Conservation (phyloP, 257 asterid genomes). For the Solanum sejunctum region DNA sequence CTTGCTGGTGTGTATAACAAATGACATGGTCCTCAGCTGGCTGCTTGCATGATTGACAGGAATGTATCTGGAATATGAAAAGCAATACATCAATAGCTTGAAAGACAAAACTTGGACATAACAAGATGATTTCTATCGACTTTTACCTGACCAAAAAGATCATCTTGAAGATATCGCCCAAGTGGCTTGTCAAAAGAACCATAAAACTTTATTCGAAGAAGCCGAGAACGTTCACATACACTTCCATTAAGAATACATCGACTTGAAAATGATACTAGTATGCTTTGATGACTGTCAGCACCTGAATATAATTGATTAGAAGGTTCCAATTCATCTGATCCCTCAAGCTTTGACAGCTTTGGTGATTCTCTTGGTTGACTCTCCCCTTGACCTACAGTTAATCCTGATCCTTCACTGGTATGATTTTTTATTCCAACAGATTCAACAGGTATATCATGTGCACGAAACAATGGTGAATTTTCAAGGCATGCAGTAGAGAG, state of each 20-base stretch:
- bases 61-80: slow-evolving; percentile 34
- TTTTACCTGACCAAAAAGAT: slow-evolving; percentile 83
- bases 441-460: slow-evolving; percentile 8
- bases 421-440: neutral
- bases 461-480: slow-evolving; percentile 16
- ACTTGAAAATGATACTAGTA: slow-evolving; percentile 85
- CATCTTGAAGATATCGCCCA: slow-evolving; percentile 77
- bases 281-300: slow-evolving; percentile 52
- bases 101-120: slow-evolving; percentile 1
- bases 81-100: neutral
- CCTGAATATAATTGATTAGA: slow-evolving; percentile 36
- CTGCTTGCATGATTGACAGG: slow-evolving; percentile 80
- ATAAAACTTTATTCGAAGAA: slow-evolving; percentile 68
- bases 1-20: slow-evolving; percentile 82
- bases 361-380: slow-evolving; percentile 26
- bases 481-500: slow-evolving; percentile 25
- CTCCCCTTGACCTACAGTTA: slow-evolving; percentile 15
- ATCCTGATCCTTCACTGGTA: slow-evolving; percentile 1
- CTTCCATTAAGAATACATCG: slow-evolving; percentile 51
- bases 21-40: slow-evolving; percentile 73
- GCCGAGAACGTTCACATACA: slow-evolving; percentile 80
- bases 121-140: slow-evolving; percentile 22
- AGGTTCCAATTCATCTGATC: slow-evolving; percentile 25
- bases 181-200: slow-evolving; percentile 89
- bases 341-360: slow-evolving; percentile 20